A percentile compares a stretch with the other conserved stretches of the same genome.
Conservation (phyloP, 352 stramenopile genomes). For the Pythium aristosporum region DNA sequence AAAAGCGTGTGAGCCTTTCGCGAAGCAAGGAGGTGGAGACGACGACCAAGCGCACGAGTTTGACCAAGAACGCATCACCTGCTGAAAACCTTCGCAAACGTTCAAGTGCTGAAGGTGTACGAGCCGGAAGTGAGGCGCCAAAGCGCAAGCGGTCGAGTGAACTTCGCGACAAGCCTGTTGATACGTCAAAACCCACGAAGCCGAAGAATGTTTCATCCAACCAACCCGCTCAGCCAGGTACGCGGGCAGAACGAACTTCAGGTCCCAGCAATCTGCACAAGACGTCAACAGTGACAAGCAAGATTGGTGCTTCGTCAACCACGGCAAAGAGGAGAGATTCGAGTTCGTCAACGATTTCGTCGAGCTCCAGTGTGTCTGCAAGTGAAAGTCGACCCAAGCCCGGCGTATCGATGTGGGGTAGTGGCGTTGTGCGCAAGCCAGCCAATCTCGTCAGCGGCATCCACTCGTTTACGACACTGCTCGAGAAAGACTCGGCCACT, state of each 20-base stretch:
- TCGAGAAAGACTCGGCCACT: slow-evolving; percentile 49
- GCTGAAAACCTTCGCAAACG: slow-evolving; percentile 14
- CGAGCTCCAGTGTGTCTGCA: slow-evolving; percentile 40
- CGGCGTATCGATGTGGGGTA: slow-evolving; percentile 3
- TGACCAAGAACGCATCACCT: slow-evolving; percentile 15
- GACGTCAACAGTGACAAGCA: neutral
- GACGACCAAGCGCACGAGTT: slow-evolving; percentile 11
- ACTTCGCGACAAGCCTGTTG: slow-evolving; percentile 2
- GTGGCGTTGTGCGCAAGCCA: slow-evolving; percentile 34
- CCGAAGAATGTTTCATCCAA: neutral
- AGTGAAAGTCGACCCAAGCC: slow-evolving; percentile 15
- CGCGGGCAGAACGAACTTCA: neutral
- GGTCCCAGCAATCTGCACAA: neutral
- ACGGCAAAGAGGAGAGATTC: slow-evolving; percentile 35
- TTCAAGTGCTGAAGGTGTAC: slow-evolving; percentile 8
- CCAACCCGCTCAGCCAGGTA: neutral
- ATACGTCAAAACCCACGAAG: neutral
- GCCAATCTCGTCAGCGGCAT: slow-evolving; percentile 70
- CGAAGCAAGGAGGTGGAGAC: slow-evolving; percentile 14
- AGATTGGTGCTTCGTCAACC: neutral
- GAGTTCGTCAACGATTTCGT: slow-evolving; percentile 54
- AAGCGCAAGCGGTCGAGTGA: slow-evolving; percentile 19
- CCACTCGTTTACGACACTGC: slow-evolving; percentile 70
- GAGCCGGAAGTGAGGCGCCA: neutral
- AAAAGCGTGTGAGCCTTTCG: slow-evolving; percentile 18